Evolutionary conservation across 1,284 basidiomycete genomes (phyloP), one percentile per base, ranked within the genome.

Genomic region (Malassezia dermatis): DNA sequence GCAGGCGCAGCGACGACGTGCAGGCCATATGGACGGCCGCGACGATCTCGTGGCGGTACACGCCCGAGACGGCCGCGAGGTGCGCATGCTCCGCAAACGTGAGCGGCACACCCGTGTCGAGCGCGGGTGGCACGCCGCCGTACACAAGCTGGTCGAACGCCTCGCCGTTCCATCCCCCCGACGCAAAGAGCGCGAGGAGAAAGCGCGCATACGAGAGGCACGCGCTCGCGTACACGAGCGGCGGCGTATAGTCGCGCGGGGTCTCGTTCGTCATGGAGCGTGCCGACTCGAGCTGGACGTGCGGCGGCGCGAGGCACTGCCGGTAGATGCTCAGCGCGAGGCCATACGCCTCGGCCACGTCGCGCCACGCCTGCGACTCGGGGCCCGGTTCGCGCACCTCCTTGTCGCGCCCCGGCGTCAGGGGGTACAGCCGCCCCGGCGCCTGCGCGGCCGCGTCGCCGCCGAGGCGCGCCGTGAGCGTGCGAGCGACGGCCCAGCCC

Each of bases 71-170:
- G 1, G 61, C 58, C 2, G 68, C 66, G 21, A 69, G 54, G 27
- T 55, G 44, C 23, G 61, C 57, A 15, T 69, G 69, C 51, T 56
- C 61, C 0, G 59, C 60, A 3, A 51, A 51, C 4, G 56, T 59
- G 10, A 64, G 67, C 17, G 61, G 57, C 28, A 45, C 46, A 11
- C 62, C 61, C 37, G 66, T 63, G 1, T 60, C 69, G 30, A 73
- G 52, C 10, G 65, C 52, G 4, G 69, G 71, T 17, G 71, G 71
- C 3, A 64, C 56, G 21, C 71, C 71, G 21, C 71, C 71, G 34
- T 68, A 71, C 13, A 74, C 48, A 23, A 74, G 59, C 59, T 72
- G 70, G 56, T 74, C 71, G 47, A 73, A 73, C 24, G 63, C 64
- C 42, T 72, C 71, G 42, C 63, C 68, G 39, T 71, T 73, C 68